phyloP scores from a whole-genome alignment of 2,329 filamentous ascomycete genomes.

The Scedosporium aurantiacum region DNA sequence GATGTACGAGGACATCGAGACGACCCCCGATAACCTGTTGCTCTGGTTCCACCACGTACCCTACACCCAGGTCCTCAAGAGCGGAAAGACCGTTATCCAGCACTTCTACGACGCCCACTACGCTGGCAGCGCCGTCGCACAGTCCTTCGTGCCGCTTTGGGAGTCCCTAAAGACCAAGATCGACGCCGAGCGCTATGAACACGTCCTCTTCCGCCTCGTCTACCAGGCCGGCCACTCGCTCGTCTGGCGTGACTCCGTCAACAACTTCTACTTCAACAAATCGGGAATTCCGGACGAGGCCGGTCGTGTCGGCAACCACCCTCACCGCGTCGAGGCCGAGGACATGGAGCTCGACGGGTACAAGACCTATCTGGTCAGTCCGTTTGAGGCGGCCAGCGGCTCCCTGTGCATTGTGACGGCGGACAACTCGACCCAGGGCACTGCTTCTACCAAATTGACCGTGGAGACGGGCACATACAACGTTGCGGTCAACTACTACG shows the following conservation, averaged over 20 bases:
- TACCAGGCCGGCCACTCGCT: constrained; percentile 61
- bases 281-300: constrained; percentile 47
- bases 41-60: constrained; percentile 67
- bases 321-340: constrained; percentile 59
- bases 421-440: constrained; percentile 32
- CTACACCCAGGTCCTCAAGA: constrained; percentile 51
- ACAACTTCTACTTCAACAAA: constrained; percentile 50
- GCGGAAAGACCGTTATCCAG: constrained; percentile 56
- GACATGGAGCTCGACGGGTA: constrained; percentile 52
- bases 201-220: constrained; percentile 45
- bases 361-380: constrained; percentile 37
- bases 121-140: constrained; percentile 45
- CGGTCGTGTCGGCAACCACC: constrained; percentile 47
- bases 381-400: constrained; percentile 49
- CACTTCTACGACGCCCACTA: constrained; percentile 57
- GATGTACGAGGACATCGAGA: constrained; percentile 47
- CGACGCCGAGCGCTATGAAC: constrained; percentile 47
- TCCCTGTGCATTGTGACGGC: constrained; percentile 43
- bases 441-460: constrained; percentile 31
- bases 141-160: constrained; percentile 46
- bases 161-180: constrained; percentile 41
- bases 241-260: constrained; percentile 60
- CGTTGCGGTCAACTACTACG: constrained; percentile 56
- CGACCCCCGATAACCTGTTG: constrained; percentile 39
- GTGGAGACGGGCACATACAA: constrained; percentile 47